Percentiles rank a stretch among this genome's conserved stretches.
Conservation (phyloP, 495 filamentous ascomycete species). For the Aspergillus affinis region DNA sequence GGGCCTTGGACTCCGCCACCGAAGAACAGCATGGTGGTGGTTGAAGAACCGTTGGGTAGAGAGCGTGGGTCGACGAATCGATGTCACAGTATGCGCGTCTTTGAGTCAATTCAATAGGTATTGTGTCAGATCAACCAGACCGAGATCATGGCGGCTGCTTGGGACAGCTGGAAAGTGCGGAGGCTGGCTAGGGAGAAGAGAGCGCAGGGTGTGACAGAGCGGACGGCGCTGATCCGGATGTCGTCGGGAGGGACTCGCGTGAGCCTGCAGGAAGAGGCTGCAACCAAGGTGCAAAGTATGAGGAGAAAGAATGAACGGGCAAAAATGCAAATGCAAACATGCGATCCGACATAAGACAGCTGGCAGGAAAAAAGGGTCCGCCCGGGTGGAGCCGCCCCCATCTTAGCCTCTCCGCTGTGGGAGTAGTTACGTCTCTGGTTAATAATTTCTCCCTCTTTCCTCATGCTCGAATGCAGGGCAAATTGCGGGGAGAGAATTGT, state of each 20-base stretch:
- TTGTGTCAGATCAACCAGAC: background rate
- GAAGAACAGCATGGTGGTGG: conserved; percentile 39
- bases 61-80: background rate
- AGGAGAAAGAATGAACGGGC: background rate
- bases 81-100: background rate
- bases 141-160: background rate
- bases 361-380: background rate
- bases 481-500: no score
- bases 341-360: background rate
- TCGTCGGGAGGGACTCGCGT: background rate
- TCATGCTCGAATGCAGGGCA: no score
- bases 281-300: background rate
- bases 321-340: no score
- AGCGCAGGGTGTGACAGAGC: background rate
- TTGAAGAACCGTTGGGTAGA: background rate
- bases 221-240: background rate
- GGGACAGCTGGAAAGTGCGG: background rate
- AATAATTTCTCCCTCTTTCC: no score
- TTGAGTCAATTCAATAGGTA: background rate
- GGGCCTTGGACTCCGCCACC: conserved; percentile 39
- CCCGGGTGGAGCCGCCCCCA: background rate
- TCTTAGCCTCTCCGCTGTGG: background rate
- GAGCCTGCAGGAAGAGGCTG: background rate
- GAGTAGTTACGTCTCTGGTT: no score
- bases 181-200: background rate